Evolutionary conservation across 371 early-diverging fungal genomes (phyloP).

Genomic region (Massospora cicadina): DNA sequence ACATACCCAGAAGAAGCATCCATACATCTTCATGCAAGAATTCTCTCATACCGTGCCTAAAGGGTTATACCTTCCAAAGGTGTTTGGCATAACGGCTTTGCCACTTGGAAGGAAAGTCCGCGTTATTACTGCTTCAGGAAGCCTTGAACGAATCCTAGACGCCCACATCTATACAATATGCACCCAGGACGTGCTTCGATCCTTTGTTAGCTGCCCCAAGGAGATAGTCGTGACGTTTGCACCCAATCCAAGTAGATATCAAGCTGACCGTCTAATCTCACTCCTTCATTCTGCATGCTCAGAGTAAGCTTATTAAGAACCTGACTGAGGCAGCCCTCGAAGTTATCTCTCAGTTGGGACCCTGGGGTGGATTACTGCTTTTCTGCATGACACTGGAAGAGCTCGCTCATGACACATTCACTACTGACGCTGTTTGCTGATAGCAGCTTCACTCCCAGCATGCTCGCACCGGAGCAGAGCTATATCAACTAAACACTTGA

Average conservation of each 20-base stretch:
- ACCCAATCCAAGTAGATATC: slow-evolving; percentile 14
- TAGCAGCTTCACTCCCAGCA: slow-evolving; percentile 2
- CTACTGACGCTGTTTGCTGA: background rate
- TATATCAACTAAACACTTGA: slow-evolving; percentile 13
- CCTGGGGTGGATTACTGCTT: slow-evolving; percentile 41
- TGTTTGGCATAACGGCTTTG: slow-evolving; percentile 91
- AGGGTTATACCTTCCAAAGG: slow-evolving; percentile 36
- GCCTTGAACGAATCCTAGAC: slow-evolving; percentile 48
- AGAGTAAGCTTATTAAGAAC: slow-evolving; percentile 18
- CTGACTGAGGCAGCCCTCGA: slow-evolving; percentile 20
- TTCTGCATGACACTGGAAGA: slow-evolving; percentile 25
- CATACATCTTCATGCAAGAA: slow-evolving; percentile 71
- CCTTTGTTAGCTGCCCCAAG: slow-evolving; percentile 23
- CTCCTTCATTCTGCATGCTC: slow-evolving; percentile 22
- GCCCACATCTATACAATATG: slow-evolving; percentile 40
- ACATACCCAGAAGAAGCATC: slow-evolving; percentile 63
- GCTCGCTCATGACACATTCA: slow-evolving; percentile 11
- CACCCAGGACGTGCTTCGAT: slow-evolving; percentile 18
- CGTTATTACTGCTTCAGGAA: slow-evolving; percentile 17
- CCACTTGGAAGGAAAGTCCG: slow-evolving; percentile 29
- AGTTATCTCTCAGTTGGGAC: slow-evolving; percentile 30
- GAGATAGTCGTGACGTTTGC: slow-evolving; percentile 32
- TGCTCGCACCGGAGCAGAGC: slow-evolving; percentile 13
- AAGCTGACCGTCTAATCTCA: slow-evolving; percentile 22
- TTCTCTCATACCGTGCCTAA: slow-evolving; percentile 41